Evolutionary conservation across 306 rosid genomes (phyloP), one percentile per base, ranked within the genome.

Genomic region (Castanospermum australe): DNA sequence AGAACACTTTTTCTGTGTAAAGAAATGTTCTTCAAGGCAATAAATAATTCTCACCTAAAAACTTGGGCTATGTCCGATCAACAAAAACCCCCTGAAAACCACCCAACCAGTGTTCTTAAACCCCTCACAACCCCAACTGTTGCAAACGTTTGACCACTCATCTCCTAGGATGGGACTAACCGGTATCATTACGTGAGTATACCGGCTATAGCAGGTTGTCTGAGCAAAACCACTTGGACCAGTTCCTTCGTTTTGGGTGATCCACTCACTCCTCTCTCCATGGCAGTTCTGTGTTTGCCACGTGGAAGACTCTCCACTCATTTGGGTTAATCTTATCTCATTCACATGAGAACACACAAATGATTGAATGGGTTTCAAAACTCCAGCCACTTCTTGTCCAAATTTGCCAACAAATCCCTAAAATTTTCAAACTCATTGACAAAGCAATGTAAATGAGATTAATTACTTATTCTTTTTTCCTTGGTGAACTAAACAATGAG

Each of bases 301-400:
- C 91, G 90, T 88, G 97, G 77, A 60, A 57, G 48, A 30, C 77
- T 78, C 88, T 82, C 91, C 96, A 79, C 79, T 67, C 62, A 56
- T 73, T 82, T 73, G 54, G 82, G 13, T 70, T 45, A 47, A 77
- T 87, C 88, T 84, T 83, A 85, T 91, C 92, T 85, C 81, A 32
- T 78, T 86, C 89, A 54, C 83, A 67, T 2, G 66, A 72, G 13
- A 18, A 20, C 50, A 63, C 45, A 62, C 38, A 62, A 48, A 78
- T 50, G 48, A 75, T 74, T 36, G 68, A 67, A 60, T 52, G 50
- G 52, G 69, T 68, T 74, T 56, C 79, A 60, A 22, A 66, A 62
- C 41, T 65, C 38, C 45, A 56, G 32, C 62, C 51, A 13, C 48
- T 30, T 42, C 63, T 59, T 57, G 32, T 24, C 51, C 38, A 18